These are phyloP conservation scores for Fusarium dimerum DNA, from an alignment of 2,329 filamentous ascomycete genomes.

Conservation along the genomic window DNA sequence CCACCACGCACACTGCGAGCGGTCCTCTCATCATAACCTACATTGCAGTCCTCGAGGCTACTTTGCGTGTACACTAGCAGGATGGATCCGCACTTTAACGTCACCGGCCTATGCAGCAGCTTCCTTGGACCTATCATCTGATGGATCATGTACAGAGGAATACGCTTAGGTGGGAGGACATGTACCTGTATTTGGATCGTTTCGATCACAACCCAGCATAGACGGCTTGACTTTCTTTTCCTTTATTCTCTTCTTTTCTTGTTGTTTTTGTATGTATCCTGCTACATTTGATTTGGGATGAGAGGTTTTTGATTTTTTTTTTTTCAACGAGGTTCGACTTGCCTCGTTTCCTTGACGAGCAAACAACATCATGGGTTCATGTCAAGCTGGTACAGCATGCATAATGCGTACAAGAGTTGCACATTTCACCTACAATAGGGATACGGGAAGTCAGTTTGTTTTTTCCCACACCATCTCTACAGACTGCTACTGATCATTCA, in stretches of 20 bases:
- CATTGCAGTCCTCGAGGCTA: slow-evolving; percentile 29
- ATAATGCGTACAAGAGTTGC: slow-evolving; percentile 17
- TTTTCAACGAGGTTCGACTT: slow-evolving; percentile 11
- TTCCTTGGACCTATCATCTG: slow-evolving; percentile 16
- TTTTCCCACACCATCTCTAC: slow-evolving; percentile 1
- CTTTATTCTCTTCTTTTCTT: slow-evolving; percentile 23
- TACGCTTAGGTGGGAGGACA: slow-evolving; percentile 7
- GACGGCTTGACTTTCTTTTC: slow-evolving; percentile 25
- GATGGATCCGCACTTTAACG: slow-evolving; percentile 28
- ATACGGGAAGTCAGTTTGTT: slow-evolving; percentile 4
- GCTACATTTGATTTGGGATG: slow-evolving; percentile 11
- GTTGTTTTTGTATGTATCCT: slow-evolving; percentile 18
- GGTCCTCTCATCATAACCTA: slow-evolving; percentile 22
- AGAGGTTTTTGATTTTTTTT: slow-evolving; percentile 6
- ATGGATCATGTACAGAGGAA: not conserved
- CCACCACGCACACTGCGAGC: slow-evolving; percentile 8
- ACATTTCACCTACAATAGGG: slow-evolving; percentile 9
- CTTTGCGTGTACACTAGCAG: slow-evolving; percentile 39
- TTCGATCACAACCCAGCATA: slow-evolving; percentile 30
- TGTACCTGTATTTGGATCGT: slow-evolving; percentile 39
- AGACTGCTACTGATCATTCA: not conserved
- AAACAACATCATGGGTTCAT: slow-evolving; percentile 13
- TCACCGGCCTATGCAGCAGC: slow-evolving; percentile 15
- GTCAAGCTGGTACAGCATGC: slow-evolving; percentile 10
- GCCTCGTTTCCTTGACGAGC: slow-evolving; percentile 5